Base-by-base conservation (phyloP, 257 asterid species). In the Ophiorrhiza pumila region DNA sequence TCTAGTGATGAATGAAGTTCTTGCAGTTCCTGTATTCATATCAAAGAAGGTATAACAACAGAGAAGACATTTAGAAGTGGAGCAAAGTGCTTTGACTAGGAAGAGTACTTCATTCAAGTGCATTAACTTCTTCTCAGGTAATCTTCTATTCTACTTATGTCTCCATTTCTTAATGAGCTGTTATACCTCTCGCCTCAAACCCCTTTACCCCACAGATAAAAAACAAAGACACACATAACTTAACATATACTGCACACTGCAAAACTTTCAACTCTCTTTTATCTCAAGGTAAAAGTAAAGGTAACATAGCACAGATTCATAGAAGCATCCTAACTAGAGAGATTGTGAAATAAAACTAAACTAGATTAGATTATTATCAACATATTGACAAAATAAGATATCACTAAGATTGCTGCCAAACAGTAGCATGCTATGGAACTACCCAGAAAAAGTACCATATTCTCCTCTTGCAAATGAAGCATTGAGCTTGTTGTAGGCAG, bases 1-100 rank as follows among this genome's bases (percentile, higher is more conserved):
- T 94, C 99, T 45, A 94, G 66, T 71, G 97, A 85, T 8, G 99
- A 90, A 86, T 94, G 97, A 81, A 94, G 91, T 81, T 94, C 97
- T 91, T 90, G 97, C 86, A 94, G 81, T 84, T 91, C 97, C 99
- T 94, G 83, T 65, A 47, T 9, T 50, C 32, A 73, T 49, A 34
- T 6, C 37, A 73, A 76, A 58, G 35, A 59, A 32, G 47, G 47
- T 22, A 35, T 23, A 2, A 53, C 6, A 23, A 57, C n/a, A 32
- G 52, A 12, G 41, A 11, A 53, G 12, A 7, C 35, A 35, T 22
- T n/a, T 22, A n/a, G 41, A 11, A 64, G 39, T 20, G 11, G 31
- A 4, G 32, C 32, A 64, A n/a, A 64, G 64, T 25, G 64, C 64
- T 58, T 58, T 39, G 7, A 22, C 22, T 25, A 20, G 20, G 64